Evolutionary conservation across 2,329 filamentous ascomycete species (phyloP).

Genomic region (Rutstroemia sp.): DNA sequence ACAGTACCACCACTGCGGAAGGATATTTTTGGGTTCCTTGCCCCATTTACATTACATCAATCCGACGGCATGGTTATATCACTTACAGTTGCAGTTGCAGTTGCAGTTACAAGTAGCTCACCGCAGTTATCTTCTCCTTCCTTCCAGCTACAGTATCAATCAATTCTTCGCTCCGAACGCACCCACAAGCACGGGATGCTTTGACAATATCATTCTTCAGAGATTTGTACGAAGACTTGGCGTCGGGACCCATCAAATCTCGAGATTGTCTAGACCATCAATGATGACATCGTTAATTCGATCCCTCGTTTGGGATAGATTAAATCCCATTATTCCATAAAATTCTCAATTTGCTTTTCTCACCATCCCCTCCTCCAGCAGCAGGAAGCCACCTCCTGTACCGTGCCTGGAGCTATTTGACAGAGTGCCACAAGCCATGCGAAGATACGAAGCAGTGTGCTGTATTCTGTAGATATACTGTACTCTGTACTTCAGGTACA

Average conservation of each 20-base stretch:
- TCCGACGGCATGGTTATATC: too few relatives aligned
- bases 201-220: too few relatives aligned
- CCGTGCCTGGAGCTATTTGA: neutral
- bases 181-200: too few relatives aligned
- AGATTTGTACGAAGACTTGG: neutral
- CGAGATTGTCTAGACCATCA: neutral
- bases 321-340: neutral
- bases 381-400: slow-evolving; percentile 3
- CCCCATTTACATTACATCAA: too few relatives aligned
- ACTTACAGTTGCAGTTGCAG: too few relatives aligned
- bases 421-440: neutral
- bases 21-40: too few relatives aligned
- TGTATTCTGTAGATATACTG: neutral
- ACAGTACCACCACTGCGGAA: too few relatives aligned
- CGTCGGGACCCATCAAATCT: neutral
- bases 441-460: neutral
- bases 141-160: too few relatives aligned
- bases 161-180: too few relatives aligned
- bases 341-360: neutral
- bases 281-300: neutral
- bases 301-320: neutral
- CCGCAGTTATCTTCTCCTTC: too few relatives aligned
- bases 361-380: neutral
- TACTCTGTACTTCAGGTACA: too few relatives aligned
- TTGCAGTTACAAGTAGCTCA: too few relatives aligned